Conservation (phyloP, 2,329 filamentous ascomycete genomes). For the Chaetomium sp. region DNA sequence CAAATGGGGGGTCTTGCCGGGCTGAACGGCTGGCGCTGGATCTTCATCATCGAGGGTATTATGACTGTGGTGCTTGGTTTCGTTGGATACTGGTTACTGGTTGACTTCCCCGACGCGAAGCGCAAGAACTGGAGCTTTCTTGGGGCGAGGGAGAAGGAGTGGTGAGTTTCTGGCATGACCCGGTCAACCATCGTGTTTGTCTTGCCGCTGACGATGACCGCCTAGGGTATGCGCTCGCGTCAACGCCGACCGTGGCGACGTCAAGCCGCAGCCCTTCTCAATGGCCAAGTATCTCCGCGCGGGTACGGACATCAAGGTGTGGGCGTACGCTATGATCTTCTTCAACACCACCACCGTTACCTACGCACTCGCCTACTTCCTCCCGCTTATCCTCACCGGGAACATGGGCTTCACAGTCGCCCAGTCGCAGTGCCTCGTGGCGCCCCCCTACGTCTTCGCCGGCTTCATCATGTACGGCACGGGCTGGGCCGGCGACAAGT, state of each 20-base stretch:
- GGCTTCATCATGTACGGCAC: slow-evolving; percentile 62
- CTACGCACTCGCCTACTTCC: slow-evolving; percentile 77
- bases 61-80: slow-evolving; percentile 58
- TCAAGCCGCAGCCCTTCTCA: slow-evolving; percentile 56
- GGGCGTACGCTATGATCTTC: slow-evolving; percentile 63
- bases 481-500: slow-evolving; percentile 68
- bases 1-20: slow-evolving; percentile 60
- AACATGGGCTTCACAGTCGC: slow-evolving; percentile 67
- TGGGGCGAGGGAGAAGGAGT: slow-evolving; percentile 52
- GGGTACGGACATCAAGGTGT: slow-evolving; percentile 59
- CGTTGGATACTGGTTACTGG: slow-evolving; percentile 58
- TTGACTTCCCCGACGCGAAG: slow-evolving; percentile 64
- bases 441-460: slow-evolving; percentile 68
- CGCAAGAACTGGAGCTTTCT: slow-evolving; percentile 57
- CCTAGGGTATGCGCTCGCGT: slow-evolving; percentile 53
- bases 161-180: slow-evolving; percentile 30
- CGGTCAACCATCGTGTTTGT: neutral
- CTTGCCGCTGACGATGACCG: neutral
- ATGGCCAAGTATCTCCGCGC: slow-evolving; percentile 50
- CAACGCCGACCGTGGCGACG: slow-evolving; percentile 60
- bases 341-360: slow-evolving; percentile 70
- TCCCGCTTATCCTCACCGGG: slow-evolving; percentile 70
- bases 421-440: slow-evolving; percentile 68
- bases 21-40: slow-evolving; percentile 67
- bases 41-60: slow-evolving; percentile 59